A percentile compares a stretch with the other conserved stretches of the same genome.
phyloP scores from a whole-genome alignment of 2,329 filamentous ascomycete genomes.

The Aspergillus ochraceus region DNA sequence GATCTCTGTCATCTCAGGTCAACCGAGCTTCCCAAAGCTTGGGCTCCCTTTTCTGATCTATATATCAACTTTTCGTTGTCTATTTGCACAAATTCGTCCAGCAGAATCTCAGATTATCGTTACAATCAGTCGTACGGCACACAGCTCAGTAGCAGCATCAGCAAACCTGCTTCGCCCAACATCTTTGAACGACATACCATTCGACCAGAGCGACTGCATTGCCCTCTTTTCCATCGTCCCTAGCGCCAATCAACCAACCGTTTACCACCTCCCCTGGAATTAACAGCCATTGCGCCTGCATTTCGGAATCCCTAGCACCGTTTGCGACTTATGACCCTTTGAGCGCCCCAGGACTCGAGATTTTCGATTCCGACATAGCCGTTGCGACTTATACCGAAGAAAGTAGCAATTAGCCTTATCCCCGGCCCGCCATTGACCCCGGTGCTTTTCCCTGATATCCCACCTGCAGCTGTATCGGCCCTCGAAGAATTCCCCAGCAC shows the following conservation, averaged over 20 bases:
- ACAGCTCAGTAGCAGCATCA: slow-evolving; percentile 10
- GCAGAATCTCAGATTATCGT: slow-evolving; percentile 10
- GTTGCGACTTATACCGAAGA: slow-evolving; percentile 8
- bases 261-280: background rate
- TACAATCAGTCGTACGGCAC: slow-evolving; percentile 11
- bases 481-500: slow-evolving; percentile 1
- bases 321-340: background rate
- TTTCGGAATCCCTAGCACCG: background rate
- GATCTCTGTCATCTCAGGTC: slow-evolving; percentile 9
- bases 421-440: slow-evolving; percentile 1
- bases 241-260: background rate
- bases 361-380: slow-evolving; percentile 6
- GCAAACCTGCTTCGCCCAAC: background rate
- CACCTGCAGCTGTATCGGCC: background rate
- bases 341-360: background rate
- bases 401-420: slow-evolving; percentile 13
- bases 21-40: slow-evolving; percentile 1
- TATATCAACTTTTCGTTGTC: slow-evolving; percentile 12
- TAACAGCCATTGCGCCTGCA: slow-evolving; percentile 10
- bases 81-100: slow-evolving; percentile 9
- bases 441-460: background rate
- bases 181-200: background rate
- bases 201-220: background rate
- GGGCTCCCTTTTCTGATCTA: slow-evolving; percentile 6
- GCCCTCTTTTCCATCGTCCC: background rate